Evolutionary conservation across 179 eudicot species (phyloP).

Genomic region (Sideroxylon spinosum): DNA sequence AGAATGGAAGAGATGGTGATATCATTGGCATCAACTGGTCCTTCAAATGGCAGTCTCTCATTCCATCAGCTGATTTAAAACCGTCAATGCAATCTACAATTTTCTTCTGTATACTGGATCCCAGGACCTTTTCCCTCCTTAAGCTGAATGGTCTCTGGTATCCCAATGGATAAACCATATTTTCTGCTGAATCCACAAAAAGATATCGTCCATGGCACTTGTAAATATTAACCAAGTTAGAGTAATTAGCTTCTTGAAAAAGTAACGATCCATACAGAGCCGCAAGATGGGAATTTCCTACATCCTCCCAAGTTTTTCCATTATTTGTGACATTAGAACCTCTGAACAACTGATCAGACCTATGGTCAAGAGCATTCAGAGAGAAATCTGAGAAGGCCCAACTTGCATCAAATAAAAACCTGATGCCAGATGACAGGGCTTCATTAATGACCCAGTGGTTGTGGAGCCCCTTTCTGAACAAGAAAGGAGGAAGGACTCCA

Average conservation of each 20-base stretch:
- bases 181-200: constrained; percentile 36
- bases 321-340: constrained; percentile 9
- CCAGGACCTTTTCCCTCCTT: constrained; percentile 29
- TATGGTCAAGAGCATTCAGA: constrained; percentile 29
- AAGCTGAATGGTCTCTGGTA: constrained; percentile 24
- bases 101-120: constrained; percentile 32
- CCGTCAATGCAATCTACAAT: constrained; percentile 37
- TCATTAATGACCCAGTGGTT: constrained; percentile 77
- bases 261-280: constrained; percentile 61
- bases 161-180: constrained; percentile 41
- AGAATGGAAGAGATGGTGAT: constrained; percentile 44
- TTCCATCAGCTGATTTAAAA: constrained; percentile 27
- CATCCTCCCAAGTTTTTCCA: constrained; percentile 52
- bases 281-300: constrained; percentile 56
- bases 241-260: constrained; percentile 44
- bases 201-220: constrained; percentile 42
- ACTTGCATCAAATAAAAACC: constrained; percentile 89
- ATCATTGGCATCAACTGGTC: constrained; percentile 20
- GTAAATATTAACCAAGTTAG: constrained; percentile 48
- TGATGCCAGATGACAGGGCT: constrained; percentile 57
- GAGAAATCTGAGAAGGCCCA: constrained; percentile 57
- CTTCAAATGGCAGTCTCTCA: constrained; percentile 23
- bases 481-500: constrained; percentile 88
- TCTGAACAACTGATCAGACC: constrained; percentile 20
- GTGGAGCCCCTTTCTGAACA: constrained; percentile 73